Evolutionary conservation across 1,284 basidiomycete species (phyloP), one percentile per base, ranked within the genome.

Genomic region (Rhodotorula sp.): DNA sequence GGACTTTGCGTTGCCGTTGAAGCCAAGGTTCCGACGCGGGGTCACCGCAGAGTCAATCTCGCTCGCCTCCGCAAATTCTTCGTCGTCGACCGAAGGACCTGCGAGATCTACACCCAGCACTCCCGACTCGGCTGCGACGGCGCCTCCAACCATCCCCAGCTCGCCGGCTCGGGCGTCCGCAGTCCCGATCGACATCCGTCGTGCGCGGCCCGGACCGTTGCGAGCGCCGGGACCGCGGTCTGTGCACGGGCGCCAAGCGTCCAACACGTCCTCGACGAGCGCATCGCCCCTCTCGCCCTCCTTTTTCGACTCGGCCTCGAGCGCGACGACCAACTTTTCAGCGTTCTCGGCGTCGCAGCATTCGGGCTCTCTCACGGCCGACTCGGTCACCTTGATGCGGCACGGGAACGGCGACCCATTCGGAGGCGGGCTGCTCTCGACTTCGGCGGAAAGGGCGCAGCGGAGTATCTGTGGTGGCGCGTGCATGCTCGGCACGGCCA

Each of bases 401-500:
- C 56, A 59, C 43, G 60, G 63, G 8, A 58, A n/a, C 28, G 23
- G 61, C 57, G 66, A 68, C 54, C 60, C 69, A n/a, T 45, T 68
- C 55, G 45, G 49, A 14, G 52, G 52, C 16, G 60, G 66, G 23
- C 16, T 52, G 2, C 57, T 66, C 28, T 59, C 34, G 31, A 52
- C 59, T 45, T 68, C 69, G 8, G 57, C 57, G 26, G 56, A 62
- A 14, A 50, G 55, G 31, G 43, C 28, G 45, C 59, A 34, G 60
- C 43, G 60, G 10, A 59, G 38, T 26, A 64, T 59, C 19, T 77
- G 76, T 62, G 75, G 67, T 38, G 76, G 76, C 12, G 65, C 62
- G 34, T 77, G 76, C 62, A 60, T 64, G 18, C 62, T 69, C 14
- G 66, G 69, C 14, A 76, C 75, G 16, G 75, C 75, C 4, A 70